Conservation (phyloP, 768 basidiomycete species). For the Coprinellus micaceus region DNA sequence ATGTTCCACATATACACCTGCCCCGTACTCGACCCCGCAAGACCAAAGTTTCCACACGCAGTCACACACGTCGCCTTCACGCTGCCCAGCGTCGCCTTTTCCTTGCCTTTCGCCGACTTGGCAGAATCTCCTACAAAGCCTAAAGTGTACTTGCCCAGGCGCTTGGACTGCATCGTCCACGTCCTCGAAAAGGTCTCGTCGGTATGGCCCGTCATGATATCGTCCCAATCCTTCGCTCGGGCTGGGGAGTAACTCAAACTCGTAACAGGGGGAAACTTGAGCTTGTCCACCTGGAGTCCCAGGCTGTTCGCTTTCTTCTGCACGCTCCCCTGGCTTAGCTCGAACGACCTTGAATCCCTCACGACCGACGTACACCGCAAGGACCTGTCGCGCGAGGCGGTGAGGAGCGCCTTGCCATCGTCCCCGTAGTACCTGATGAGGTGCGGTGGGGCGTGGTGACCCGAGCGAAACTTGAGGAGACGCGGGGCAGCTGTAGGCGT, state of each 20-base stretch:
- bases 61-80: constrained; percentile 88
- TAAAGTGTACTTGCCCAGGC: constrained; percentile 72
- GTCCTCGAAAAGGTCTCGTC: constrained; percentile 82
- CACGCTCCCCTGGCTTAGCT: constrained; percentile 81
- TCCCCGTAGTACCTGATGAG: constrained; percentile 92
- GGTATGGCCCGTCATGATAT: constrained; percentile 85
- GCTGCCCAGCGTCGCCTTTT: constrained; percentile 45
- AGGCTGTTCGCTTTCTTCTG: constrained; percentile 71
- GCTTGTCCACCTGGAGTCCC: constrained; percentile 71
- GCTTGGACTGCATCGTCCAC: constrained; percentile 84
- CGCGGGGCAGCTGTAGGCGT: constrained; percentile 83
- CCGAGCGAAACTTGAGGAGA: constrained; percentile 87
- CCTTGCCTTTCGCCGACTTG: constrained; percentile 27
- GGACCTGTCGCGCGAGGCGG: constrained; percentile 85
- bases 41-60: constrained; percentile 92
- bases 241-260: constrained; percentile 75
- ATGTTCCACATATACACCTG: constrained; percentile 92
- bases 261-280: constrained; percentile 82
- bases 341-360: constrained; percentile 90
- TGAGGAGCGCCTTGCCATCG: constrained; percentile 94
- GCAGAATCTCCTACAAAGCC: constrained; percentile 44
- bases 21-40: constrained; percentile 79
- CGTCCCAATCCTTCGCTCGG: constrained; percentile 95
- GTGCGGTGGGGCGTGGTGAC: constrained; percentile 88
- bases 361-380: constrained; percentile 90